These are phyloP conservation scores for Salix udensis DNA, from an alignment of 345 rosid species.

Conservation along the genomic window DNA sequence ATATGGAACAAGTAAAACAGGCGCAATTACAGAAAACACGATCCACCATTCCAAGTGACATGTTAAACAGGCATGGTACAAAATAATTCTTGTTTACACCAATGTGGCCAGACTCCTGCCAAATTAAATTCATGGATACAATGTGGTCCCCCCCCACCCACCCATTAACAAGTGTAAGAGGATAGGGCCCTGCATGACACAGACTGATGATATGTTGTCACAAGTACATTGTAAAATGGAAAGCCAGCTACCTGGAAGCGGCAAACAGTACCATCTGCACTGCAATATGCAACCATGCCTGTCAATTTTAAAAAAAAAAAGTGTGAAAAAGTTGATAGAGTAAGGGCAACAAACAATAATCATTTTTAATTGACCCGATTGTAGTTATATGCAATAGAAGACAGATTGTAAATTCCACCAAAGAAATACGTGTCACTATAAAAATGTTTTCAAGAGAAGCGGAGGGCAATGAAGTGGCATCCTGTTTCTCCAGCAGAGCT, in stretches of 20 bases:
- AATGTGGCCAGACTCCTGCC: not conserved
- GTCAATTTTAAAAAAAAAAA: conserved; percentile 23
- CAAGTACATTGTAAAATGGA: not conserved
- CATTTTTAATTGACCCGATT: not conserved
- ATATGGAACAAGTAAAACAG: not conserved
- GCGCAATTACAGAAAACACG: not conserved
- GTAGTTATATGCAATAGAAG: not conserved
- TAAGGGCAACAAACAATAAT: not conserved
- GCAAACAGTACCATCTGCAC: conserved; percentile 68
- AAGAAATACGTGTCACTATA: not conserved
- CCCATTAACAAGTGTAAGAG: no score
- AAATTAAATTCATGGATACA: not conserved
- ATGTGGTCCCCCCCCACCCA: not conserved
- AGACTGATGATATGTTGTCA: not conserved
- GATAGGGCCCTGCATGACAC: not conserved
- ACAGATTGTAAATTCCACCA: not conserved
- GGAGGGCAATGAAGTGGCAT: not conserved
- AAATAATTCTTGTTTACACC: not conserved
- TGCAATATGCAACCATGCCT: conserved; percentile 37
- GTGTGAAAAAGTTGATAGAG: not conserved
- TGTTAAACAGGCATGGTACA: not conserved
- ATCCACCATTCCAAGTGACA: not conserved
- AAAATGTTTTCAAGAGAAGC: not conserved
- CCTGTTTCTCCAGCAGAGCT: not conserved
- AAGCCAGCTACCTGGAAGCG: conserved; percentile 58